These are phyloP conservation scores for Ceratocystis diversiconidia DNA, from an alignment of 2,329 filamentous ascomycete genomes.

Conservation along the genomic window DNA sequence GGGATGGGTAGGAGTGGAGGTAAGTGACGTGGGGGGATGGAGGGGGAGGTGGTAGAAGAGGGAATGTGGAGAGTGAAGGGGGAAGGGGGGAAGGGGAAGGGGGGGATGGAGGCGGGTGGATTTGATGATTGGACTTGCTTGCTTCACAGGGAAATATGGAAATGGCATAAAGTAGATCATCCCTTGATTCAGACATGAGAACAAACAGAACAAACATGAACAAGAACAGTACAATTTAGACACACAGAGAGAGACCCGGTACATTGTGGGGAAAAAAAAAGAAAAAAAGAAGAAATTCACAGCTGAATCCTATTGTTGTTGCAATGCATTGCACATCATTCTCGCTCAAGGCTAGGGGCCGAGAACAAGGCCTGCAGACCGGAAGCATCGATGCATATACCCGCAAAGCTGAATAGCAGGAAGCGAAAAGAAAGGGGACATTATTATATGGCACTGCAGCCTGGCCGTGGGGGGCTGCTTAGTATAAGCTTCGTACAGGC, in stretches of 20 bases:
- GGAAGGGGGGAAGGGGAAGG: neutral
- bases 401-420: conserved; percentile 2
- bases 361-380: neutral
- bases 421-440: neutral
- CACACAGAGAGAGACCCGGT: neutral
- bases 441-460: neutral
- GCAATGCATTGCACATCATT: neutral
- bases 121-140: too few relatives aligned
- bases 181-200: conserved; percentile 1
- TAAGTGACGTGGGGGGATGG: too few relatives aligned
- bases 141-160: too few relatives aligned
- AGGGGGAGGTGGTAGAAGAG: too few relatives aligned
- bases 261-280: neutral
- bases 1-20: too few relatives aligned
- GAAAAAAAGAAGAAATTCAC: neutral
- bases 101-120: neutral
- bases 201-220: neutral
- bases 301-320: neutral
- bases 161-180: neutral
- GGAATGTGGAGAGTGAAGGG: too few relatives aligned
- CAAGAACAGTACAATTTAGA: neutral
- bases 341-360: neutral
- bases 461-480: neutral
- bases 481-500: neutral
- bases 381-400: conserved; percentile 3